Base-by-base conservation (phyloP, 768 basidiomycete species). In the Termitomyces sp. region DNA sequence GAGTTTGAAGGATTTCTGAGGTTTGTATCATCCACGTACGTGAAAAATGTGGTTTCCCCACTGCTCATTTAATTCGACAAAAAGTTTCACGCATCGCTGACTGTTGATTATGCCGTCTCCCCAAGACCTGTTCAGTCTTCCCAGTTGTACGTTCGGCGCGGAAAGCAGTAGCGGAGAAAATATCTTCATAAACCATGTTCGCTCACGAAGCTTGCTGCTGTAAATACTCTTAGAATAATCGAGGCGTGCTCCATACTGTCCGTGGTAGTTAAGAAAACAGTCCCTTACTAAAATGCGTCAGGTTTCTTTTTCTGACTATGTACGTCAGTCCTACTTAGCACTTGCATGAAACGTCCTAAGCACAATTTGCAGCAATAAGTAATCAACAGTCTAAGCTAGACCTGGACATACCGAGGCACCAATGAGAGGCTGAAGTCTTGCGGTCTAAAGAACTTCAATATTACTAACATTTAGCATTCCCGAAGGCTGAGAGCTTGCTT, bases 151-250 rank as follows among this genome's bases (percentile, higher is more conserved):
- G 42, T 75, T 66, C 0, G 83, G 83, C 10, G 72, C 66, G 57
- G 68, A 74, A 64, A 84, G 81, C n/a, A 82, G 62, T 1, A 80
- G 6, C 0, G 71, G 74, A 0, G 77, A 76, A 9, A 75, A 45
- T 0, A 70, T 56, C 35, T 53, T 65, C 65, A 82, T 73, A n/a
- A 68, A 45, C 32, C 55, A 55, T 18, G 79, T 73, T 35, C 56
- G 64, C 18, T 62, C 63, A 58, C 38, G 55, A 58, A 60, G 64
- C 58, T 49, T 62, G 10, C 33, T 1, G 6, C 5, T 63, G 54
- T 73, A 64, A 13, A 77, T 55, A 0, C 73, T 69, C 59, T 72
- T 69, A 35, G 70, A 60, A 5, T 68, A 66, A 30, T 69, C 63
- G 1, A 82, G 68, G 13, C 80, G 77, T 7, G 76, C 77, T 42